Evolutionary conservation across 202 grass and related monocot genomes (phyloP), one percentile per base, ranked within the genome.

Genomic region (Cymbopogon flexuosus): DNA sequence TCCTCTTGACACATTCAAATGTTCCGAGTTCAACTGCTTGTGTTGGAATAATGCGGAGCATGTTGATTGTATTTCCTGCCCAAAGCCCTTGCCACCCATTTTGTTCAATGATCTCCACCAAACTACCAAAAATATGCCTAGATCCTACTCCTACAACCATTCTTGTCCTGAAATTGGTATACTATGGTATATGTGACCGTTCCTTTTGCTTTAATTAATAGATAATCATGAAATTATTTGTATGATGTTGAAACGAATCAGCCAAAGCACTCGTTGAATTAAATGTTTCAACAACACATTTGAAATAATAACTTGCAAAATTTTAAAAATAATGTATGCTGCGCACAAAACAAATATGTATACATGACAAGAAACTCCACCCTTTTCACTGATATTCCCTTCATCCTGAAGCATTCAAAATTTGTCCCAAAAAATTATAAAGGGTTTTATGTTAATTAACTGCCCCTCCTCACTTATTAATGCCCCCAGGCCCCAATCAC

Each of bases 111-210:
- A 97, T 91, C 86, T 97, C 92, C 30, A 78, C 40, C 71, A 97
- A 86, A 85, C 67, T 90, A 58, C 88, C 91, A 62, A 76, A 30
- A 30, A 97, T 97, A 83, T 90, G 81, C 18, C 89, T 92, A 8
- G 95, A 94, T 37, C 95, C 95, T 45, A 97, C 92, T 60, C 95
- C 95, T 31, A 97, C 95, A 42, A 97, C 79, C 92, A 97, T 97
- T 77, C 95, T 93, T 76, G 95, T 97, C 81, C 92, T 96, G 93
- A 70, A 89, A 89, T 64, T 24, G 73, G 70, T 58, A 68, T 37
- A 65, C 24, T 21, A 56, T 6, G 16, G 83, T 61, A 70, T 47
- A 90, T 52, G 41, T 45, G 7, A 36, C 33, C 13, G 81, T 57
- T 70, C 16, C 12, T 12, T 78, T 71, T 52, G 40, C 62, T 66